phyloP scores from a whole-genome alignment of 2,329 filamentous ascomycete species.

The Cordyceps cateniannulata region DNA sequence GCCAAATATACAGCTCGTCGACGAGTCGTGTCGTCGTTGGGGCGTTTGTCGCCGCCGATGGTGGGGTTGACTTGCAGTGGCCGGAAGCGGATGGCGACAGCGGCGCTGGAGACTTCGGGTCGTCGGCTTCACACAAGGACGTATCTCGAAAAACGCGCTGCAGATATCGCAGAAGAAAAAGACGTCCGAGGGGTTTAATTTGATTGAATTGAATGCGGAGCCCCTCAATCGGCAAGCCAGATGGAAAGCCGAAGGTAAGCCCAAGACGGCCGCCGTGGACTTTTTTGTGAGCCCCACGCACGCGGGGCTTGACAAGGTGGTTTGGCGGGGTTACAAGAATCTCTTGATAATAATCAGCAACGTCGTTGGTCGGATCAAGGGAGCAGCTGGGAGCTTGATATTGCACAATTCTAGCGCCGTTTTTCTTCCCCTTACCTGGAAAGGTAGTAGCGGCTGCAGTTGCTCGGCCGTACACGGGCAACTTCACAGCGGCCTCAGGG shows the following conservation, averaged over 20 bases:
- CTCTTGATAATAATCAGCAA: not conserved
- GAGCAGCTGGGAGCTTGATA: not conserved
- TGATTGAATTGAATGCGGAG: conserved; percentile 4
- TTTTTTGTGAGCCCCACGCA: conserved; percentile 1
- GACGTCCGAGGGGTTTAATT: not conserved
- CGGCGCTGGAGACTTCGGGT: not conserved
- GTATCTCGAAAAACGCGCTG: not conserved
- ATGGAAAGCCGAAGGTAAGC: conserved; percentile 15
- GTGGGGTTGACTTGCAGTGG: conserved; percentile 5
- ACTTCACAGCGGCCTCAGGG: not conserved
- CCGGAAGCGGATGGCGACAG: not conserved
- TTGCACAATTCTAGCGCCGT: not conserved
- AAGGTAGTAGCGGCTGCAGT: no score
- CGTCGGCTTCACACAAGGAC: not conserved
- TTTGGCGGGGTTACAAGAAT: conserved; percentile 1
- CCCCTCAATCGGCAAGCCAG: not conserved
- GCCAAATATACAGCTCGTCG: not conserved
- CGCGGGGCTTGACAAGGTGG: not conserved
- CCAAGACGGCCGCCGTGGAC: not conserved
- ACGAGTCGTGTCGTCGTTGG: not conserved
- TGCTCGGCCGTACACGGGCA: not conserved
- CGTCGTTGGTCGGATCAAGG: not conserved
- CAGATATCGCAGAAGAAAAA: not conserved
- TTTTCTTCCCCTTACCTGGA: not conserved
- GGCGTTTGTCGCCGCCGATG: not conserved